These are phyloP conservation scores for Tetrahymena malaccensis DNA, from an alignment of 73 alveolate genomes.

Conservation along the genomic window DNA sequence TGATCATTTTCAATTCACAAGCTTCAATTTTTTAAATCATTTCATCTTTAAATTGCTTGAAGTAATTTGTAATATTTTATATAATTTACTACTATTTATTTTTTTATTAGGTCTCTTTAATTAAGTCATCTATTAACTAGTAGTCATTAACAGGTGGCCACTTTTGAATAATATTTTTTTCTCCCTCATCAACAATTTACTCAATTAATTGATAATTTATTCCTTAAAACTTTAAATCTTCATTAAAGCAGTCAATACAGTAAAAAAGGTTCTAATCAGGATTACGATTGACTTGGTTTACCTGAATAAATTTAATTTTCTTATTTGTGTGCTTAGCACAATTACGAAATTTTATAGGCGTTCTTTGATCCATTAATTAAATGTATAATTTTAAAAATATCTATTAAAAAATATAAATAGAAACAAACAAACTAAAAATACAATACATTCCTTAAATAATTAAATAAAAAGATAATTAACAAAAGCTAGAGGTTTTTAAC, in stretches of 20 bases:
- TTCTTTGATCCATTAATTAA: neutral
- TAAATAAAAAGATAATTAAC: too few species aligned
- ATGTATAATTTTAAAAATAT: too few species aligned
- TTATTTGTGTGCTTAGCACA: neutral
- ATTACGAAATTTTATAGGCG: neutral
- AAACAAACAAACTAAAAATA: too few species aligned
- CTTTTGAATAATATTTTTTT: neutral
- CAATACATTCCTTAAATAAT: too few species aligned
- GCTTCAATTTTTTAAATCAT: neutral
- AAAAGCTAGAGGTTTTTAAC: too few species aligned
- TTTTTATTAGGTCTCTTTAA: neutral
- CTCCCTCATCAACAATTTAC: neutral
- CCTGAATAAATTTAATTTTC: neutral
- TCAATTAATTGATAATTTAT: neutral
- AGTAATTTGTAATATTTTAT: neutral
- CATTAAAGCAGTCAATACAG: neutral
- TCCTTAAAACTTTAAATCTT: neutral
- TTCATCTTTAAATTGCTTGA: neutral
- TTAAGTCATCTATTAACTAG: neutral
- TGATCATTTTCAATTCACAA: neutral
- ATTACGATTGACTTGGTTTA: neutral
- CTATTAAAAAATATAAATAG: too few species aligned
- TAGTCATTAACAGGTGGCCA: neutral
- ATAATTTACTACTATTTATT: neutral
- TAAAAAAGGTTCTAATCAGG: neutral